Evolutionary conservation across 768 basidiomycete genomes (phyloP).

Genomic region (Suillus hirtellus): DNA sequence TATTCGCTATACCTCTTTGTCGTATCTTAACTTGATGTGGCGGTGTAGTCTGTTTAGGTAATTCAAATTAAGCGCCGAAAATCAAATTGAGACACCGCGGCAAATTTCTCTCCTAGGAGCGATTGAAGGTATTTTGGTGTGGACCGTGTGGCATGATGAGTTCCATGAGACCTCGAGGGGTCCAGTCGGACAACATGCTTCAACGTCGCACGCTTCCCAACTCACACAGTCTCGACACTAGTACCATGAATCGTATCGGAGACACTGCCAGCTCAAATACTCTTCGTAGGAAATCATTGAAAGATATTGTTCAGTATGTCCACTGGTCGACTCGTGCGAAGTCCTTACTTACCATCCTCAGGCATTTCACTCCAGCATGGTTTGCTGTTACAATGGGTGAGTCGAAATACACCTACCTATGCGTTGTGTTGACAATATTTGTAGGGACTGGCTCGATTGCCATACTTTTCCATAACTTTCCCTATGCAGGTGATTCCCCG

Average conservation of each 20-base stretch:
- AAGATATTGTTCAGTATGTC: conserved; percentile 37
- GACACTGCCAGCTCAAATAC: background rate
- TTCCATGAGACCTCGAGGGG: background rate
- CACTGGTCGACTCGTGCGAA: background rate
- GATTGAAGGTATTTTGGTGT: background rate
- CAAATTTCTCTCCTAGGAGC: background rate
- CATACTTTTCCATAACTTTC: conserved; percentile 56
- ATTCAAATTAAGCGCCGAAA: background rate
- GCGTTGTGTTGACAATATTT: background rate
- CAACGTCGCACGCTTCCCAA: background rate
- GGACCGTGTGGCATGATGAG: background rate
- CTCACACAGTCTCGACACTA: background rate
- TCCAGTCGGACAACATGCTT: background rate
- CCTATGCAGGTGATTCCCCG: conserved; percentile 46
- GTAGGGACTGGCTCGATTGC: conserved; percentile 54
- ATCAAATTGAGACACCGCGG: background rate
- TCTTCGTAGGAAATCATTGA: conserved; percentile 29
- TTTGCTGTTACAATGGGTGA: conserved; percentile 56
- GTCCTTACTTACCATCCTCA: conserved; percentile 15
- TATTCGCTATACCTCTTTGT: conserved; percentile 7
- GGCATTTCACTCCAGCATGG: conserved; percentile 59
- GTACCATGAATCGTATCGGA: background rate
- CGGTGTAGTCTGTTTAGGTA: background rate
- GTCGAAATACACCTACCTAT: conserved; percentile 12
- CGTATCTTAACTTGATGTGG: background rate